A percentile compares a stretch with the other conserved stretches of the same genome.
phyloP scores from a whole-genome alignment of 768 basidiomycete genomes.

The Polyporus arcularius region DNA sequence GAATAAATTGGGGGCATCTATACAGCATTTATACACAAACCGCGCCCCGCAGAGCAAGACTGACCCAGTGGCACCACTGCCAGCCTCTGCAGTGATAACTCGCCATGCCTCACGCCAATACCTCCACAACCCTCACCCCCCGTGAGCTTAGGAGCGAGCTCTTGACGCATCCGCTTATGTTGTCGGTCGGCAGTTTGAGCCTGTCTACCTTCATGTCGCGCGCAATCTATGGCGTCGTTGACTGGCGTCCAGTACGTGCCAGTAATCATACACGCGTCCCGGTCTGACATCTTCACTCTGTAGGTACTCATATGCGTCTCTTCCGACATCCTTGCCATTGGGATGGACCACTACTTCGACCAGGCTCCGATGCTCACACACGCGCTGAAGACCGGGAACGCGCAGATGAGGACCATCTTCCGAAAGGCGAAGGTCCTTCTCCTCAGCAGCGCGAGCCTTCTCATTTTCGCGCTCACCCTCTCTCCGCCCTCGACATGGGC shows the following conservation, averaged over 20 bases:
- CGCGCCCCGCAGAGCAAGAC: too few species aligned
- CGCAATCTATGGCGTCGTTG: constrained; percentile 5
- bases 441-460: background rate
- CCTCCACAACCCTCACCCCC: background rate
- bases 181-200: constrained; percentile 4
- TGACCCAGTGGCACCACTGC: too few species aligned
- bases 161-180: constrained; percentile 5
- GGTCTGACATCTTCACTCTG: background rate
- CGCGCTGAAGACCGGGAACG: constrained; percentile 1
- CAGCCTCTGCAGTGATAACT: too few species aligned
- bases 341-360: constrained; percentile 12
- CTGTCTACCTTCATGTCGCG: constrained; percentile 8
- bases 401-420: constrained; percentile 2
- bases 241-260: constrained; percentile 8
- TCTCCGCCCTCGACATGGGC: constrained; percentile 6
- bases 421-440: background rate
- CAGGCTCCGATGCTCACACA: constrained; percentile 1
- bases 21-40: too few species aligned
- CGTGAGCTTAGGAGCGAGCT: constrained; percentile 1
- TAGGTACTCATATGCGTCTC: constrained; percentile 6
- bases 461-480: background rate
- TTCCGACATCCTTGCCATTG: constrained; percentile 4
- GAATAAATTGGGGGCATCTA: too few species aligned
- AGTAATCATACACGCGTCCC: background rate
- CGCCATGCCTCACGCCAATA: too few species aligned